A percentile compares a stretch with the other conserved stretches of the same genome.
Evolutionary conservation across 2,329 filamentous ascomycete genomes (phyloP).

Genomic region (Fusarium brachygibbosum): DNA sequence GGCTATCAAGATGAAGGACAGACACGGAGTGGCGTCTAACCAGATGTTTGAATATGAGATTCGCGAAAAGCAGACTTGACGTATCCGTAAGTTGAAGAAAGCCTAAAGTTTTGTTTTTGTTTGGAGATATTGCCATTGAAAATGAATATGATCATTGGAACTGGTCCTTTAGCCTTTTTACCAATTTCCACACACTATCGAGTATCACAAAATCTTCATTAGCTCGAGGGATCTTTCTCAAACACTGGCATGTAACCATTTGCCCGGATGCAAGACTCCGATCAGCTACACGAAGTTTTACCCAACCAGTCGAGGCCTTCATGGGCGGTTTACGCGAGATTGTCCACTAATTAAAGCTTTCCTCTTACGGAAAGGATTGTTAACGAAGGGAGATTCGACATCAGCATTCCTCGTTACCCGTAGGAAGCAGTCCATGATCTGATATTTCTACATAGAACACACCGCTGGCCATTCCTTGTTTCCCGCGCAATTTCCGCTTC

Average conservation of each 20-base stretch:
- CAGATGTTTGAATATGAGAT: conserved; percentile 46
- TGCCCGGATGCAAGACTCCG: background rate
- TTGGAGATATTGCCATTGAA: too few species aligned
- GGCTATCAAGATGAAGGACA: conserved; percentile 52
- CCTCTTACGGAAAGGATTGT: background rate
- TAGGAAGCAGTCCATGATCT: background rate
- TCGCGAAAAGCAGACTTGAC: background rate
- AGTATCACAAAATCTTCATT: too few species aligned
- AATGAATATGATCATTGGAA: too few species aligned
- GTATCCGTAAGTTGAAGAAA: too few species aligned
- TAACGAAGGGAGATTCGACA: background rate
- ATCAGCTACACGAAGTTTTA: background rate
- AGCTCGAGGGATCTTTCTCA: background rate
- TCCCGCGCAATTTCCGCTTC: background rate
- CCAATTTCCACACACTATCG: too few species aligned
- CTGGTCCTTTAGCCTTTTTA: too few species aligned
- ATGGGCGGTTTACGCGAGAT: too few species aligned
- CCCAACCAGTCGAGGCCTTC: background rate
- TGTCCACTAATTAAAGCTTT: background rate
- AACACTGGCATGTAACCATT: background rate
- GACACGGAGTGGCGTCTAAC: conserved; percentile 50
- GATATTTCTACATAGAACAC: background rate
- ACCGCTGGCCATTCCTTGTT: background rate
- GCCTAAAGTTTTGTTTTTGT: too few species aligned
- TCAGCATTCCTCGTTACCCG: background rate